Percentiles rank a stretch among this genome's conserved stretches.
Conservation (phyloP, 139 green algal genomes). For the Chlamydomonas sphaeroides region DNA sequence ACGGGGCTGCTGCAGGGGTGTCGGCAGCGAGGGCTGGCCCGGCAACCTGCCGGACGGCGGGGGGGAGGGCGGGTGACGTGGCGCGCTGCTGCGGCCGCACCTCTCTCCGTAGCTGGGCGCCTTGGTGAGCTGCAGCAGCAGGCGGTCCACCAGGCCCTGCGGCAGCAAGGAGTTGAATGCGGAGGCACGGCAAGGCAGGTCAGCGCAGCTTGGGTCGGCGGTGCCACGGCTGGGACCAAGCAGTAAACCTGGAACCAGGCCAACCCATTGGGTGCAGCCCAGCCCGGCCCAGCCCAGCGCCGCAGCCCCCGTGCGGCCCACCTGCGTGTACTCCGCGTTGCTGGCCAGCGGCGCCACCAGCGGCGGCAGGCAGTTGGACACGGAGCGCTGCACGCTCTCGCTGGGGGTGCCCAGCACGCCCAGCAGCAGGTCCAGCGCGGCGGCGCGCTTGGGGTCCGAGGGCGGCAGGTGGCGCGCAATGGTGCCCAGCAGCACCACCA, state of each 20-base stretch:
- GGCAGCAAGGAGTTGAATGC: background rate
- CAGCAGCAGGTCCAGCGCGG: conserved; percentile 64
- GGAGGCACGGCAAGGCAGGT: too few relatives aligned
- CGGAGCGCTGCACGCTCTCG: conserved; percentile 89
- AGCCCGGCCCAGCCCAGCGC: too few relatives aligned
- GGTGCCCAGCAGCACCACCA: conserved; percentile 93
- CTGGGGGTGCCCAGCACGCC: conserved; percentile 90
- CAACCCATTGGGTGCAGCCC: too few relatives aligned
- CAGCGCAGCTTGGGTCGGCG: too few relatives aligned
- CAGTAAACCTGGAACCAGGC: too few relatives aligned
- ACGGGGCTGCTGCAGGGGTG: too few relatives aligned
- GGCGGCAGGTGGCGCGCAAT: conserved; percentile 85
- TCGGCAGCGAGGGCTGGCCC: too few relatives aligned
- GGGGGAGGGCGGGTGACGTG: too few relatives aligned
- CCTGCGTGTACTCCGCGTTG: conserved; percentile 46
- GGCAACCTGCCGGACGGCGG: too few relatives aligned
- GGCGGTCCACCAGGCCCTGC: conserved; percentile 46
- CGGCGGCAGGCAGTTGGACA: conserved; percentile 87
- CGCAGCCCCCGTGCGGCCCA: too few relatives aligned
- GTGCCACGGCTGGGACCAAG: too few relatives aligned
- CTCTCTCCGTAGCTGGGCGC: conserved; percentile 78
- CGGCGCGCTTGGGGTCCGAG: conserved; percentile 68
- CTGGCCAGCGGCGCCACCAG: conserved; percentile 74
- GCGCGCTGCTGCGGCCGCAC: too few relatives aligned
- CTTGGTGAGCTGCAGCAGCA: conserved; percentile 71